Percentiles rank a stretch among this genome's conserved stretches.
Evolutionary conservation across 345 rosid genomes (phyloP).

Genomic region (Euclidium syriacum): DNA sequence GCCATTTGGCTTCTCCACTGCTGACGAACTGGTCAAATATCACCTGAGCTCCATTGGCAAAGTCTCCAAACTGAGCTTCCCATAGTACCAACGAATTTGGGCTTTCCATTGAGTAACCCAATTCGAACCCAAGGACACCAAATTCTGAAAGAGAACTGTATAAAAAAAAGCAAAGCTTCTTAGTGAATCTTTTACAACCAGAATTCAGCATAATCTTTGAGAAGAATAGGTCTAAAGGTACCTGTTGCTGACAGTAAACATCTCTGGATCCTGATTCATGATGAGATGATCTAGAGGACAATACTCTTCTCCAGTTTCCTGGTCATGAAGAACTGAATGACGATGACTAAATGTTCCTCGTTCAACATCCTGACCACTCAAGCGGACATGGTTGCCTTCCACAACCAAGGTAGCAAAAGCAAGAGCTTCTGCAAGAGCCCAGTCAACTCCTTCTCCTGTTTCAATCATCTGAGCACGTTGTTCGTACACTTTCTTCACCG

Average conservation of each 20-base stretch:
- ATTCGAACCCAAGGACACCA: conserved; percentile 77
- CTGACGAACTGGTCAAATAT: conserved; percentile 78
- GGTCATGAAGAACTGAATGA: conserved; percentile 73
- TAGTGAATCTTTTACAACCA: not conserved
- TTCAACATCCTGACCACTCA: conserved; percentile 92
- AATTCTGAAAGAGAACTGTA: conserved; percentile 81
- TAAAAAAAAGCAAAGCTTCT: conserved; percentile 10
- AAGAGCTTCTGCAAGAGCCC: conserved; percentile 84
- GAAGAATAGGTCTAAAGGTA: conserved; percentile 14
- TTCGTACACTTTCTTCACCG: conserved; percentile 72
- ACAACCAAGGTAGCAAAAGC: conserved; percentile 72
- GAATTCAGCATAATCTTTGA: not conserved
- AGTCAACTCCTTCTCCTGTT: conserved; percentile 77
- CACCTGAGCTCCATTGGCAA: conserved; percentile 81
- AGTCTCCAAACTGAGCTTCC: conserved; percentile 91
- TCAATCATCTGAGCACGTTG: conserved; percentile 76
- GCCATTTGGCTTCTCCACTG: conserved; percentile 83
- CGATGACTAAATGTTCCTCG: conserved; percentile 87
- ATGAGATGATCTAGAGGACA: conserved; percentile 73
- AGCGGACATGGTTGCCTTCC: conserved; percentile 85
- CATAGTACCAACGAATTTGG: conserved; percentile 73
- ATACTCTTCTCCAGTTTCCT: conserved; percentile 63
- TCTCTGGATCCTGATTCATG: conserved; percentile 64
- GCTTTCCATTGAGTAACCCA: conserved; percentile 85
- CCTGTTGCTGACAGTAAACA: conserved; percentile 93